Evolutionary conservation across 345 rosid genomes (phyloP).

Genomic region (Erodium maritimum): DNA sequence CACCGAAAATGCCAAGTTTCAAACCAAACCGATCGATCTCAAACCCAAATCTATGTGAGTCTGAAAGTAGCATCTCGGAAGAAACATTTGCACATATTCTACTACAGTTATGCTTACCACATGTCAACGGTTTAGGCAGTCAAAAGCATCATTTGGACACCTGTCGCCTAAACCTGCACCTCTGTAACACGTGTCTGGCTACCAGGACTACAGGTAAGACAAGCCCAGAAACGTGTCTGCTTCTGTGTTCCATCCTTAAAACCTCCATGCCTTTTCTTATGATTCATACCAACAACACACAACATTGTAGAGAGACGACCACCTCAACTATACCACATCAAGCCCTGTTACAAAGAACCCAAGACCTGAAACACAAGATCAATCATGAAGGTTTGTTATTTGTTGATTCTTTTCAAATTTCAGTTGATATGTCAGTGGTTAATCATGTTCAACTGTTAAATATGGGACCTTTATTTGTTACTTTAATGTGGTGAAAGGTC

Average conservation of each 20-base stretch:
- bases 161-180: not conserved
- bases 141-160: not conserved
- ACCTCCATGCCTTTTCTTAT: not conserved
- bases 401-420: too few species aligned
- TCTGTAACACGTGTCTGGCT: not conserved
- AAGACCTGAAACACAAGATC: not conserved
- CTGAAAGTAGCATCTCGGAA: too few species aligned
- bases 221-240: not conserved
- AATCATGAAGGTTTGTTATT: not conserved
- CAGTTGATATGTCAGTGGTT: too few species aligned
- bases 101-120: not conserved
- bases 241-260: not conserved
- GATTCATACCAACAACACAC: too few species aligned
- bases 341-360: not conserved
- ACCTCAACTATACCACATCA: too few species aligned
- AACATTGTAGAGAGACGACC: too few species aligned
- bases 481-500: slow-evolving; percentile 18
- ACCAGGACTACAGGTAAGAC: not conserved
- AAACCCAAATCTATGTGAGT: too few species aligned
- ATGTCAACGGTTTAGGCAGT: not conserved
- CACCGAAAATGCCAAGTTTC: not conserved
- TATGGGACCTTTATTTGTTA: not conserved
- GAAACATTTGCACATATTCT: not conserved
- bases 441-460: too few species aligned
- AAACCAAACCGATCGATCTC: not conserved